Evolutionary conservation across 2,329 filamentous ascomycete species (phyloP).

Genomic region (Arthrinium phaeospermum): DNA sequence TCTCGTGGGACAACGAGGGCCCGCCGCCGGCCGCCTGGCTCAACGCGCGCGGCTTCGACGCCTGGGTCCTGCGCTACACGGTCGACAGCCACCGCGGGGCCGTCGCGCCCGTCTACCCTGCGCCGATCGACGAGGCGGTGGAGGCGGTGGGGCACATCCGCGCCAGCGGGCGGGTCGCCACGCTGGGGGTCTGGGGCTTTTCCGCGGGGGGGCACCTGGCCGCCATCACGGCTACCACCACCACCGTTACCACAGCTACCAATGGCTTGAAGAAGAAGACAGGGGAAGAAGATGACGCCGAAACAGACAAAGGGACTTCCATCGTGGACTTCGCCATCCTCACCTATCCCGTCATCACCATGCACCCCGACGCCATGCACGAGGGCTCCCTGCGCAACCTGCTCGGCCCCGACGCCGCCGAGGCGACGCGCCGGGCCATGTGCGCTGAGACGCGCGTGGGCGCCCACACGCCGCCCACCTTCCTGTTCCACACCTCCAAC

Average conservation of each 20-base stretch:
- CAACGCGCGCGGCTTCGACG: slow-evolving; percentile 30
- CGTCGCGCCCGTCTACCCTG: slow-evolving; percentile 28
- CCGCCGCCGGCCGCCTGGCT: slow-evolving; percentile 29
- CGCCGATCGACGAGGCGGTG: slow-evolving; percentile 29
- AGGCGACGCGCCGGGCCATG: slow-evolving; percentile 26
- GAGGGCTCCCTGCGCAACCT: slow-evolving; percentile 29
- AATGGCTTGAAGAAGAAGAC: neutral
- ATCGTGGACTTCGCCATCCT: slow-evolving; percentile 34
- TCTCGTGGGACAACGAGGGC: slow-evolving; percentile 32
- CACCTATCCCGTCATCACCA: slow-evolving; percentile 34
- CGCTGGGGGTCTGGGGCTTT: slow-evolving; percentile 34
- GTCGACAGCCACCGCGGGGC: slow-evolving; percentile 17
- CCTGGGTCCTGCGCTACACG: slow-evolving; percentile 34
- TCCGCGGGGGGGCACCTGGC: slow-evolving; percentile 34
- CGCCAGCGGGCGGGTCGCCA: slow-evolving; percentile 24
- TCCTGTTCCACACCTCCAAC: slow-evolving; percentile 42
- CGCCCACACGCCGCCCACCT: slow-evolving; percentile 38
- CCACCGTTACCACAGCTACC: neutral
- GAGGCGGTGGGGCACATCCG: slow-evolving; percentile 30
- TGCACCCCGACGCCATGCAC: slow-evolving; percentile 28
- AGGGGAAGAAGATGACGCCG: neutral
- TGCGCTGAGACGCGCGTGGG: slow-evolving; percentile 35
- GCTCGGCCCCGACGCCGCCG: slow-evolving; percentile 27
- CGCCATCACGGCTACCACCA: slow-evolving; percentile 29
- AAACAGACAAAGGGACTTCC: neutral